Percentiles rank a stretch among this genome's conserved stretches.
Conservation (phyloP, 306 rosid species). For the Vigna reflexopilosa region DNA sequence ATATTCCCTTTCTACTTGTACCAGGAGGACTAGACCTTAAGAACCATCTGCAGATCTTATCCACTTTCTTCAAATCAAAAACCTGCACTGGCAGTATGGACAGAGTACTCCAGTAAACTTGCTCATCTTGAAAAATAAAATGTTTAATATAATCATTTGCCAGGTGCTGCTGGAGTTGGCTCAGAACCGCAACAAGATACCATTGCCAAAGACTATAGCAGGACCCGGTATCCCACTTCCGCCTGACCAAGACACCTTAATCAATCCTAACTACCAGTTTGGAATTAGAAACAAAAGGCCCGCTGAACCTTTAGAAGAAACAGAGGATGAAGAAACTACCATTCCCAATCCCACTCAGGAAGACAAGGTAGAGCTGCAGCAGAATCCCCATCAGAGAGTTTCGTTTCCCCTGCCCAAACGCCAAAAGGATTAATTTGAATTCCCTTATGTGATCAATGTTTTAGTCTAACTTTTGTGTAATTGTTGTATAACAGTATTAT, state of each 20-base stretch:
- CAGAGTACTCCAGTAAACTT: not conserved
- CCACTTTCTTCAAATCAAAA: not conserved
- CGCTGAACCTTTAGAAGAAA: constrained; percentile 71
- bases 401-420: constrained; percentile 79
- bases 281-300: constrained; percentile 76
- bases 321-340: constrained; percentile 67
- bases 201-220: constrained; percentile 67
- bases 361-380: constrained; percentile 62
- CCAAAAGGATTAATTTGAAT: constrained; percentile 43
- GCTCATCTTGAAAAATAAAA: constrained; percentile 9
- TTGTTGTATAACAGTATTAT: constrained; percentile 3
- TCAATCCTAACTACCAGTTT: constrained; percentile 82
- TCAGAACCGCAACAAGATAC: constrained; percentile 78
- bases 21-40: not conserved
- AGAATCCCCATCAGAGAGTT: constrained; percentile 71
- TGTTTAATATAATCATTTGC: constrained; percentile 30
- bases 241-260: constrained; percentile 78
- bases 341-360: constrained; percentile 66
- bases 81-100: not conserved
- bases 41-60: not conserved
- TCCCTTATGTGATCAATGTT: not conserved
- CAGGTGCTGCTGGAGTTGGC: constrained; percentile 89
- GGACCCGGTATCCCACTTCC: constrained; percentile 84
- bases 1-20: not conserved
- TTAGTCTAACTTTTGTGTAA: constrained; percentile 2